These are phyloP conservation scores for Epithemia pelagica DNA, from an alignment of 108 stramenopile species.

Conservation along the genomic window DNA sequence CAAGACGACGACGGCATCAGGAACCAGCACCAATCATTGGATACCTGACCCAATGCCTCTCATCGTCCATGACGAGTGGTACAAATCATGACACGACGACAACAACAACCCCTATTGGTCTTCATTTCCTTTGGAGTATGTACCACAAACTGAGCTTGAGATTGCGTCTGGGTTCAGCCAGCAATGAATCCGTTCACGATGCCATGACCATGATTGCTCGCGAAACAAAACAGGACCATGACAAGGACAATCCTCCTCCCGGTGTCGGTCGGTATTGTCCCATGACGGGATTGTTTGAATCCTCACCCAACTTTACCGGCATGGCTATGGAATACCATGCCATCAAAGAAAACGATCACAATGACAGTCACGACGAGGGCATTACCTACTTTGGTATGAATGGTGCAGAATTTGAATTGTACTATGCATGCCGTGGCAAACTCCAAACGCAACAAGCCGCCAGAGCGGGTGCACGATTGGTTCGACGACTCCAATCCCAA, in stretches of 20 bases:
- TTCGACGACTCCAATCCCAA: conserved; percentile 48
- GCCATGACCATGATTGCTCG: not conserved
- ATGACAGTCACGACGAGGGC: no score
- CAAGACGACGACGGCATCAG: not conserved
- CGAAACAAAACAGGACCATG: not conserved
- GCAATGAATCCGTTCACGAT: conserved; percentile 46
- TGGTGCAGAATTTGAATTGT: conserved; percentile 66
- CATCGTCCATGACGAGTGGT: not conserved
- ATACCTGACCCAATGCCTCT: conserved; percentile 1
- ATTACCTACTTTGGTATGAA: conserved; percentile 58
- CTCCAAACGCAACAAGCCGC: conserved; percentile 34
- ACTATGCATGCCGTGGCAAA: conserved; percentile 26
- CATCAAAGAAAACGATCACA: conserved; percentile 47
- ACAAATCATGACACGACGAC: not conserved
- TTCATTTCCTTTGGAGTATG: conserved; percentile 35
- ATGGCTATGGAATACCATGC: conserved; percentile 37
- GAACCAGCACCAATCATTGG: not conserved
- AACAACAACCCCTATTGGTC: not conserved
- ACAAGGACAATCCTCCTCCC: not conserved
- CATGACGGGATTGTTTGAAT: conserved; percentile 50
- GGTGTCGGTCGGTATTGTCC: conserved; percentile 42
- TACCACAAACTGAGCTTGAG: conserved; percentile 67
- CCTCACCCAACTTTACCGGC: conserved; percentile 46
- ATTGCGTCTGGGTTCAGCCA: conserved; percentile 64
- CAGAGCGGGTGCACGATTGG: conserved; percentile 49